These are phyloP conservation scores for Starmerella davenportii DNA, from an alignment of 805 yeast genomes.

Conservation along the genomic window DNA sequence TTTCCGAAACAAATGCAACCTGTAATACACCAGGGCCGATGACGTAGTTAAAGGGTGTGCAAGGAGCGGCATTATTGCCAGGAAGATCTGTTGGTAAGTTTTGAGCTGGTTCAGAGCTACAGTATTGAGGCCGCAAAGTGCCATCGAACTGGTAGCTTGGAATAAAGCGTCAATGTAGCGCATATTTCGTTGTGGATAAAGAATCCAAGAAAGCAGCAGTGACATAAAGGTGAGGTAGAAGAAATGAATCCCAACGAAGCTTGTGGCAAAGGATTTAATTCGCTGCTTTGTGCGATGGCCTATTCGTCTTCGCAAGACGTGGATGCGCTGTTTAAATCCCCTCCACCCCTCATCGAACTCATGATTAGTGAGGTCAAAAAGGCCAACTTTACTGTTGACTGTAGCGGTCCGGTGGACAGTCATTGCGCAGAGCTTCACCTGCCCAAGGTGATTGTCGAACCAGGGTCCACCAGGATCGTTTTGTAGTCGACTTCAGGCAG, in stretches of 20 bases:
- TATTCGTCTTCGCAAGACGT: neutral
- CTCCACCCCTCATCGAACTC: slow-evolving; percentile 10
- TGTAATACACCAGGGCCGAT: slow-evolving; percentile 51
- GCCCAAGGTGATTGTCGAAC: too few relatives aligned
- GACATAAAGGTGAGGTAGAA: slow-evolving; percentile 44
- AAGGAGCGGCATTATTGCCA: slow-evolving; percentile 44
- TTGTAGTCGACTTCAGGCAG: too few relatives aligned
- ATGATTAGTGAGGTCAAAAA: slow-evolving; percentile 20
- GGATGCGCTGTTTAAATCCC: slow-evolving; percentile 6
- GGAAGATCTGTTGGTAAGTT: slow-evolving; percentile 61
- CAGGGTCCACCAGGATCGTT: too few relatives aligned
- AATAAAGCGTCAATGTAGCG: slow-evolving; percentile 66
- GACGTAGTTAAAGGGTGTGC: slow-evolving; percentile 85
- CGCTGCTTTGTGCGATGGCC: slow-evolving; percentile 5
- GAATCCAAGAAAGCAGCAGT: slow-evolving; percentile 51
- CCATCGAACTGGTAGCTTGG: slow-evolving; percentile 54
- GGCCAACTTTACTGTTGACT: slow-evolving; percentile 18
- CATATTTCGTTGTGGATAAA: slow-evolving; percentile 55
- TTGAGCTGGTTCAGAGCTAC: slow-evolving; percentile 44
- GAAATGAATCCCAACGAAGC: slow-evolving; percentile 24
- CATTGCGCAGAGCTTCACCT: too few relatives aligned
- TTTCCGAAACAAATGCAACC: slow-evolving; percentile 80
- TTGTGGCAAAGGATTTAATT: slow-evolving; percentile 3
- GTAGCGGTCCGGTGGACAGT: neutral
- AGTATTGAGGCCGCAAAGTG: slow-evolving; percentile 87